Base-by-base conservation (phyloP, 306 rosid species). In the Rubus parviflorus region DNA sequence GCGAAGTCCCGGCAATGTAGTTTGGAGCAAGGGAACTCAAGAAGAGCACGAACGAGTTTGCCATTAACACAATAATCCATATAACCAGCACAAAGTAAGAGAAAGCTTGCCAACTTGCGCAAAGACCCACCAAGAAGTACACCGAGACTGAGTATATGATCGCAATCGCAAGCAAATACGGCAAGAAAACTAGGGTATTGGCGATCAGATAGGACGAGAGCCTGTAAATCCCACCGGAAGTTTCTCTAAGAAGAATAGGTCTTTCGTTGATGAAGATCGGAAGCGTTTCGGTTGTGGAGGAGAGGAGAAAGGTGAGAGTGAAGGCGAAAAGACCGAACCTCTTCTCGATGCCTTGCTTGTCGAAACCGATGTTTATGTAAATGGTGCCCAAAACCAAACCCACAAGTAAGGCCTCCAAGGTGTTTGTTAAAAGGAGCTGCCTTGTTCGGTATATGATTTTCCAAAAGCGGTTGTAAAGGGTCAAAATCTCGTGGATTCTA, bases 351-450 rank as follows among this genome's bases (percentile, higher is more conserved):
- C 97, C 97, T 78, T 86, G 72, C 73, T 89, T 92, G 35, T 68
- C 89, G 65, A 80, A 84, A 0, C 97, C 97, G 60, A 95, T 92
- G 82, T 95, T 89, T 19, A 95, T 86, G 78, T 95, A 95, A 76
- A 95, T 95, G 3, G 98, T 92, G 65, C 98, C 97, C 17, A 95
- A 84, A 30, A 95, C 96, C 77, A 95, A 79, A 2, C 98, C 98
- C 20, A 95, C 98, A 1, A 95, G 19, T 40, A 95, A 92, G 3
- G 98, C 92, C 73, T 95, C 98, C 16, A 61, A 52, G 2, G 97
- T 90, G 82, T 95, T 95, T 2, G 97, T 95, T 15, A 92, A 46
- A 71, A 95, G 89, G 0, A 95, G 82, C 68, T 95, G 97, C 58
- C 82, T 89, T 0, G 97, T 95, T 79, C 98, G 72, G 87, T 79